A percentile compares a stretch with the other conserved stretches of the same genome.
Conservation (phyloP, 176 grass and related monocot species). For the Rhipidocladum racemiflorum region DNA sequence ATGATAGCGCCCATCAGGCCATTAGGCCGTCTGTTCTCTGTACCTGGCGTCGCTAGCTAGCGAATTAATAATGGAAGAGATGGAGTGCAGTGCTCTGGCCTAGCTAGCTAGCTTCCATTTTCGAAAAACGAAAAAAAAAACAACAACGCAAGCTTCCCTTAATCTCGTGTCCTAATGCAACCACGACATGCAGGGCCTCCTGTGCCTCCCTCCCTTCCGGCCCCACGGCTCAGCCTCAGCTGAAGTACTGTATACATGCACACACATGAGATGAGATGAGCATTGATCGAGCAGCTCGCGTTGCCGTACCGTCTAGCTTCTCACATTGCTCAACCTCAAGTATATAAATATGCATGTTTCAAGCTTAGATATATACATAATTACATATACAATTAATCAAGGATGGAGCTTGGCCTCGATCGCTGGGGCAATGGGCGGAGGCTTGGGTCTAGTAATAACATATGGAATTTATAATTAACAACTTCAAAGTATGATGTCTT, state of each 20-base stretch:
- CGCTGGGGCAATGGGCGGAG: too few relatives aligned
- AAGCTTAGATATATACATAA: too few relatives aligned
- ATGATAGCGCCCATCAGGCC: background rate
- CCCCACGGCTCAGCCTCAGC: background rate
- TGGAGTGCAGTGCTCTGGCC: background rate
- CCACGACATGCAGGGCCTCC: slow-evolving; percentile 30
- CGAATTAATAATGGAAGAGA: background rate
- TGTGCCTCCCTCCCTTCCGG: background rate
- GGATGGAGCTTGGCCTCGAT: too few relatives aligned
- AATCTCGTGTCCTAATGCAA: slow-evolving; percentile 30
- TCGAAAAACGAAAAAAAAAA: too few relatives aligned
- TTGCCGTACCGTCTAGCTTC: background rate
- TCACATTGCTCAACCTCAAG: background rate
- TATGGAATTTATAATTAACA: too few relatives aligned
- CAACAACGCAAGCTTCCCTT: background rate
- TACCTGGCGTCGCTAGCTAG: slow-evolving; percentile 6
- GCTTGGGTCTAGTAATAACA: too few relatives aligned
- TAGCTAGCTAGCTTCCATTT: background rate
- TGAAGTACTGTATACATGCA: background rate
- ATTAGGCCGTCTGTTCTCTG: slow-evolving; percentile 27
- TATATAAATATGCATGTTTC: background rate
- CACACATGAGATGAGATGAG: background rate
- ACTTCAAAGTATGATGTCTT: too few relatives aligned
- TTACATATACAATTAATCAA: too few relatives aligned
- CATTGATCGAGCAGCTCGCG: background rate